phyloP scores from a whole-genome alignment of 2,329 filamentous ascomycete genomes.

The Neodidymelliopsis sp. region DNA sequence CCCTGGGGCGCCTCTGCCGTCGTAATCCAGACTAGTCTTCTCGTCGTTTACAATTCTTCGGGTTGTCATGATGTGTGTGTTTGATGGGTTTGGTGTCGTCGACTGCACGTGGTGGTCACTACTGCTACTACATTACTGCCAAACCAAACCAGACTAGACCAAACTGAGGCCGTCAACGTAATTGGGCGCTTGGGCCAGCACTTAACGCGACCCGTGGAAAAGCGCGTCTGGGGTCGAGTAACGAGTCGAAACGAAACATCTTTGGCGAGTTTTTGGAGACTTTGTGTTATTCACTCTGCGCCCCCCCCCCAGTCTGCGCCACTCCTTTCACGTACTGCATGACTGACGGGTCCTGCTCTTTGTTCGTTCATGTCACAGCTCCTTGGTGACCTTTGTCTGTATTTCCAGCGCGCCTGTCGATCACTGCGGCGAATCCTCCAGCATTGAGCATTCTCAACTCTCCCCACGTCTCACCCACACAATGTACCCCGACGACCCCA shows the following conservation, averaged over 20 bases:
- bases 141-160: background rate
- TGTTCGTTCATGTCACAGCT: background rate
- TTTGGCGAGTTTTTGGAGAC: background rate
- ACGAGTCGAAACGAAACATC: background rate
- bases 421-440: slow-evolving; percentile 4
- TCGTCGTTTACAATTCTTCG: slow-evolving; percentile 70
- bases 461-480: slow-evolving; percentile 1
- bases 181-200: slow-evolving; percentile 13
- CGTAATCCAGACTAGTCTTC: slow-evolving; percentile 66
- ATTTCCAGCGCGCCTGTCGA: slow-evolving; percentile 8
- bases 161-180: slow-evolving; percentile 3
- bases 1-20: slow-evolving; percentile 41
- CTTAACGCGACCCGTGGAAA: slow-evolving; percentile 20
- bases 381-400: slow-evolving; percentile 2
- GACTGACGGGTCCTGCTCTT: background rate
- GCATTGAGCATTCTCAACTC: background rate
- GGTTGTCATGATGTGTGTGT: slow-evolving; percentile 66
- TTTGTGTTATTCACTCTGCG: background rate
- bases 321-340: background rate
- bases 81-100: background rate
- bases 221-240: slow-evolving; percentile 15
- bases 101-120: background rate
- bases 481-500: slow-evolving; percentile 46
- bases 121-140: background rate
- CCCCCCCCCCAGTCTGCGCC: background rate